Conservation (phyloP, 768 basidiomycete species). For the Mycena venus region DNA sequence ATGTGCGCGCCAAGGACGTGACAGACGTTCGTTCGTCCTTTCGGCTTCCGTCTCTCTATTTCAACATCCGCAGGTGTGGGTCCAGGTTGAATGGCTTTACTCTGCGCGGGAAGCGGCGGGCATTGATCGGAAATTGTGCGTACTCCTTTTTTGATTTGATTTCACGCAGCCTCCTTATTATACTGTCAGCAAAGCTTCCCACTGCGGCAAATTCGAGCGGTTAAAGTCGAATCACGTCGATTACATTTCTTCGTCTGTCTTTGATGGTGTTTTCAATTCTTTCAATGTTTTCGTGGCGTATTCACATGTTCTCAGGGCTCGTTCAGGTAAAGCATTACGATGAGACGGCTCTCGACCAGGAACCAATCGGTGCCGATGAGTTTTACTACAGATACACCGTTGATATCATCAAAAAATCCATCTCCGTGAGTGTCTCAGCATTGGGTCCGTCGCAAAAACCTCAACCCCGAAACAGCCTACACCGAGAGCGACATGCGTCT, state of each 20-base stretch:
- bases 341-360: conserved; percentile 55
- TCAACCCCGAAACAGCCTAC: conserved; percentile 53
- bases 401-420: conserved; percentile 39
- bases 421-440: conserved; percentile 47
- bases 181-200: conserved; percentile 48
- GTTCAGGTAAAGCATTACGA: conserved; percentile 50
- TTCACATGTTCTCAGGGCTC: conserved; percentile 44
- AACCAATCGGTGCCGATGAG: conserved; percentile 50
- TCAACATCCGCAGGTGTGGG: conserved; percentile 61
- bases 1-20: not conserved
- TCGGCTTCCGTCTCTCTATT: not conserved
- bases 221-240: conserved; percentile 64
- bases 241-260: conserved; percentile 57
- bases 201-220: conserved; percentile 63
- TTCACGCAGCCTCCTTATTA: not conserved
- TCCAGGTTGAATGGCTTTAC: conserved; percentile 68
- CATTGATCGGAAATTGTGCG: conserved; percentile 65
- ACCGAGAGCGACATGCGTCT: conserved; percentile 58
- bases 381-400: conserved; percentile 64
- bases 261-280: conserved; percentile 55
- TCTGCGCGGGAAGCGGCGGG: conserved; percentile 59
- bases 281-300: not conserved
- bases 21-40: conserved; percentile 4
- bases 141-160: not conserved
- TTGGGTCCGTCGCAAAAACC: not conserved